Evolutionary conservation across 192 early-diverging fungal genomes (phyloP).

Genomic region (Oehlia diaphana): DNA sequence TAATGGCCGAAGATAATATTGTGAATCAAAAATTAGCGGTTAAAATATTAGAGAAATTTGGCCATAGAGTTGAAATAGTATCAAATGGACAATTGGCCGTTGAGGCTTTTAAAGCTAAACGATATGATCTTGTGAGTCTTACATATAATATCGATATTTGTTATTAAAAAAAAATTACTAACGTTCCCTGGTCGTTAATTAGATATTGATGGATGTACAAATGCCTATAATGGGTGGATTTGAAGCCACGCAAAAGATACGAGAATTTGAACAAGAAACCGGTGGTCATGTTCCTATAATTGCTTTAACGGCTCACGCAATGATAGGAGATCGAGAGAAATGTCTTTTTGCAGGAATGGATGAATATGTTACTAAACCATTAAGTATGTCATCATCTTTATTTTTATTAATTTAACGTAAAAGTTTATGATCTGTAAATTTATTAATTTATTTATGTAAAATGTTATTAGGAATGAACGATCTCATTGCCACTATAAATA

Average conservation of each 20-base stretch:
- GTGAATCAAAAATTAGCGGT: conserved; percentile 85
- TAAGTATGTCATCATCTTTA: conserved; percentile 26
- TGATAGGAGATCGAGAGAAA: conserved; percentile 87
- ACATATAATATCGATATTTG: conserved; percentile 13
- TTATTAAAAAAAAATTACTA: conserved; percentile 33
- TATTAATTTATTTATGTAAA: too few relatives aligned
- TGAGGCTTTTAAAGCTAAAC: conserved; percentile 61
- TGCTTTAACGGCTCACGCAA: conserved; percentile 87
- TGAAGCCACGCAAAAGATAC: conserved; percentile 80
- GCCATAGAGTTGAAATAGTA: conserved; percentile 75
- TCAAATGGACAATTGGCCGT: conserved; percentile 80
- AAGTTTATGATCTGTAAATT: neutral
- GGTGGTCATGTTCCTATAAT: conserved; percentile 70
- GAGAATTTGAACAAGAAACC: conserved; percentile 58
- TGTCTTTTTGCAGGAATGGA: conserved; percentile 85
- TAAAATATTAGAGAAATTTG: conserved; percentile 72
- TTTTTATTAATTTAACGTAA: conserved; percentile 2
- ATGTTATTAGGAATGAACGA: conserved; percentile 52
- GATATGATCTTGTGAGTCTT: conserved; percentile 48
- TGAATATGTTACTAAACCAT: conserved; percentile 71
- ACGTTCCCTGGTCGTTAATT: conserved; percentile 23
- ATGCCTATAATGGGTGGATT: conserved; percentile 92
- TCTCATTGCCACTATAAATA: conserved; percentile 67
- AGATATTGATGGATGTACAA: conserved; percentile 86
- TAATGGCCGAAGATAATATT: conserved; percentile 84